Conservation (phyloP, 2,329 filamentous ascomycete species). For the Beauveria bassiana region DNA sequence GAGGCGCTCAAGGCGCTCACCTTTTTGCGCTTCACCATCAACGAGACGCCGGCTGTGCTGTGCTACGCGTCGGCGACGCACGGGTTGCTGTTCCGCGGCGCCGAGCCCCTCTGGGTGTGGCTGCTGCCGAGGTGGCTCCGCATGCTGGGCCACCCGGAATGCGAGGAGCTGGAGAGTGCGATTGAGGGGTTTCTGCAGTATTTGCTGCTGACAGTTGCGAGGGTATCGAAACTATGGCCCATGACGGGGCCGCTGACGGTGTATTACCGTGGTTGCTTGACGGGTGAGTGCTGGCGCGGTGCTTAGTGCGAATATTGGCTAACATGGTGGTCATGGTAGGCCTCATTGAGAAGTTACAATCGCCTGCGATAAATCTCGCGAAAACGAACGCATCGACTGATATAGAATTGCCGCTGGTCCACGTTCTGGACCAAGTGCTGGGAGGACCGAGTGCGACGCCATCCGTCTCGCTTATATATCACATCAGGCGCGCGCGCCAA, state of each 20-base stretch:
- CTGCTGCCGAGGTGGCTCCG: slow-evolving; percentile 50
- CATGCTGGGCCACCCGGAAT: slow-evolving; percentile 46
- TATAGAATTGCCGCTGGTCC: slow-evolving; percentile 31
- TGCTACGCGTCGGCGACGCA: slow-evolving; percentile 34
- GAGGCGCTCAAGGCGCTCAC: slow-evolving; percentile 67
- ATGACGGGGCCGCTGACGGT: slow-evolving; percentile 33
- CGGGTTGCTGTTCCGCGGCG: slow-evolving; percentile 43
- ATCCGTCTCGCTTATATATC: slow-evolving; percentile 30
- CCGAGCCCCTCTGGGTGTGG: slow-evolving; percentile 59
- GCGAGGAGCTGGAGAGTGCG: slow-evolving; percentile 37
- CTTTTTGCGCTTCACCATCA: slow-evolving; percentile 67
- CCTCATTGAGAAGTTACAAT: slow-evolving; percentile 27
- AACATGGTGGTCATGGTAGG: slow-evolving; percentile 18
- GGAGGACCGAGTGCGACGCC: slow-evolving; percentile 12
- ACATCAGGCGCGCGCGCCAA: slow-evolving; percentile 32
- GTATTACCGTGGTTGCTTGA: slow-evolving; percentile 42
- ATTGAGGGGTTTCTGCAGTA: slow-evolving; percentile 48
- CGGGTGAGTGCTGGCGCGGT: slow-evolving; percentile 29
- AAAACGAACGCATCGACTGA: slow-evolving; percentile 20
- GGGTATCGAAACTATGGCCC: slow-evolving; percentile 40
- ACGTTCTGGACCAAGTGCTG: slow-evolving; percentile 29
- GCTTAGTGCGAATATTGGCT: slow-evolving; percentile 3
- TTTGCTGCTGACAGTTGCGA: slow-evolving; percentile 36
- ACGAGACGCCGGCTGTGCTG: slow-evolving; percentile 66
- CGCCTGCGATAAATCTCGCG: slow-evolving; percentile 20